A percentile compares a stretch with the other conserved stretches of the same genome.
Evolutionary conservation across 768 basidiomycete species (phyloP).

Genomic region (Phaeotremella fagi): DNA sequence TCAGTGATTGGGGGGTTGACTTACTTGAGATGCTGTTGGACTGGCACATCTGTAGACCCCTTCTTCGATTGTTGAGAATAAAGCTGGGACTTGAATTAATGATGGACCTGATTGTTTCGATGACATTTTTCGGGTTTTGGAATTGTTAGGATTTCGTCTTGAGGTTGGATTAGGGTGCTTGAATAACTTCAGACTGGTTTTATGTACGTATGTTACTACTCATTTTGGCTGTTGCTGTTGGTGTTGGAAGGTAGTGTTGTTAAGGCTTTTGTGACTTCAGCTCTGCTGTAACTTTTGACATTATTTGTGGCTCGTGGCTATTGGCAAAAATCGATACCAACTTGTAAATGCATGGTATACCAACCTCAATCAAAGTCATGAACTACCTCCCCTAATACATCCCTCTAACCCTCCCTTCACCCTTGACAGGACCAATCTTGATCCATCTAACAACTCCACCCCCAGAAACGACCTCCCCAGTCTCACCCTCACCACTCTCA

Average conservation of each 20-base stretch:
- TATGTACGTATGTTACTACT: too few species aligned
- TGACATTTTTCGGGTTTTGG: background rate
- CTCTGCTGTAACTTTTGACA: too few species aligned
- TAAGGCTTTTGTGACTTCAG: too few species aligned
- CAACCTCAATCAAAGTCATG: too few species aligned
- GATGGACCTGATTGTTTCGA: conserved; percentile 23
- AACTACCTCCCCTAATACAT: conserved; percentile 22
- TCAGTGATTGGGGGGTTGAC: background rate
- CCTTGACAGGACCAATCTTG: conserved; percentile 18
- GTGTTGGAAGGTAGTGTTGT: too few species aligned
- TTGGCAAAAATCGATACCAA: too few species aligned
- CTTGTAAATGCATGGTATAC: too few species aligned
- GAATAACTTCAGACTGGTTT: too few species aligned
- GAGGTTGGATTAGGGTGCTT: background rate
- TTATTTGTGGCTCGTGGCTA: too few species aligned
- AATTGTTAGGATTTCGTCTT: too few species aligned
- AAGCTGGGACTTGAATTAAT: conserved; percentile 33
- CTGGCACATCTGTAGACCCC: conserved; percentile 39
- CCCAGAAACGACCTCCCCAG: conserved; percentile 23
- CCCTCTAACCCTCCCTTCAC: conserved; percentile 44
- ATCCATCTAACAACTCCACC: conserved; percentile 27
- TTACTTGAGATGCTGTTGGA: conserved; percentile 38
- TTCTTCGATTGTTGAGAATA: conserved; percentile 43
- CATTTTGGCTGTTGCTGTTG: too few species aligned
- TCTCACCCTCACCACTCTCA: conserved; percentile 33